A percentile compares a stretch with the other conserved stretches of the same genome.
Conservation (phyloP, 768 basidiomycete genomes). For the Hygrocybe punicea region DNA sequence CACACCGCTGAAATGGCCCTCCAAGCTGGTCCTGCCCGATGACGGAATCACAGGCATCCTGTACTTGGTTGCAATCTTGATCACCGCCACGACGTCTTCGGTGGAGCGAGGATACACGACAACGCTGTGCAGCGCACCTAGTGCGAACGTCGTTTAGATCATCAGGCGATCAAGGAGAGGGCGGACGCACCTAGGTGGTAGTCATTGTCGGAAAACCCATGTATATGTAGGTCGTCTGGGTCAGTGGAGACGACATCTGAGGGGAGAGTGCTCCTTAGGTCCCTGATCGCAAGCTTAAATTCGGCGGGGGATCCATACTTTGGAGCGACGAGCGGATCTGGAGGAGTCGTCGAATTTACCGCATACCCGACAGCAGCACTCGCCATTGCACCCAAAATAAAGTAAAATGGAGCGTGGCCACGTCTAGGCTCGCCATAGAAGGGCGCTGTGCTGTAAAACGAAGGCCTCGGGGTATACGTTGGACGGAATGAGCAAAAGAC, state of each 20-base stretch:
- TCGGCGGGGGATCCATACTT: slow-evolving; percentile 53
- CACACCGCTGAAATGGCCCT: slow-evolving; percentile 71
- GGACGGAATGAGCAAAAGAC: no score
- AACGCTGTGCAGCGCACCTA: slow-evolving; percentile 14
- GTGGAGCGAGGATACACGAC: slow-evolving; percentile 55
- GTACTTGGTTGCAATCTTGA: slow-evolving; percentile 71
- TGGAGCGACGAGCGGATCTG: not conserved
- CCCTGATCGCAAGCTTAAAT: slow-evolving; percentile 50
- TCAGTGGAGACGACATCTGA: slow-evolving; percentile 34
- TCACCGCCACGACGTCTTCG: slow-evolving; percentile 77
- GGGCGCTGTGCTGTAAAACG: no score
- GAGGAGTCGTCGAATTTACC: no score
- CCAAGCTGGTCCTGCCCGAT: slow-evolving; percentile 78
- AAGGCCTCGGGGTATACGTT: no score
- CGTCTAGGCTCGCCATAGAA: no score
- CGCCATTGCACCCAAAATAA: no score
- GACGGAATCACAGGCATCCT: slow-evolving; percentile 76
- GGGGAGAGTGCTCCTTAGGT: slow-evolving; percentile 43
- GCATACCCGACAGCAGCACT: no score
- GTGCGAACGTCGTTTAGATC: slow-evolving; percentile 5
- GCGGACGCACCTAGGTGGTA: slow-evolving; percentile 29
- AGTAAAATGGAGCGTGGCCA: no score
- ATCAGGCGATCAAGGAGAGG: no score
- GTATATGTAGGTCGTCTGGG: slow-evolving; percentile 46
- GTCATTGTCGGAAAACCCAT: slow-evolving; percentile 55